Conservation (phyloP, 2,329 filamentous ascomycete genomes). For the Neofusicoccum umdonicola region DNA sequence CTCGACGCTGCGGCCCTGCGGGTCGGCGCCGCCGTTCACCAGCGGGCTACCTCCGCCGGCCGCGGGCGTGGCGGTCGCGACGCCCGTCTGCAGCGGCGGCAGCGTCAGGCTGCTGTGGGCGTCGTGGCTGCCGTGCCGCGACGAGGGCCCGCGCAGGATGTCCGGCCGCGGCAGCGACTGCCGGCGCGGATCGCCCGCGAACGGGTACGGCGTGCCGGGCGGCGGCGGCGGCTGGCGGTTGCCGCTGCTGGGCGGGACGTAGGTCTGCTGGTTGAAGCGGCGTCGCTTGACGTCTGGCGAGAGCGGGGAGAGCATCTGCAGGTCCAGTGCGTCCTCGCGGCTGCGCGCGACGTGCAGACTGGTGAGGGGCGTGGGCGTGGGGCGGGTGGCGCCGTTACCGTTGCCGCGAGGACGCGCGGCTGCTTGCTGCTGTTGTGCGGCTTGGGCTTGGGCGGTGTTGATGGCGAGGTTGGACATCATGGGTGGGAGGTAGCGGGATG, state of each 20-base stretch:
- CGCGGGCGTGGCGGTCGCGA: neutral
- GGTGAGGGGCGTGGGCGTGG: constrained; percentile 17
- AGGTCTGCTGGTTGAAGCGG: constrained; percentile 26
- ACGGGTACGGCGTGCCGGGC: constrained; percentile 55
- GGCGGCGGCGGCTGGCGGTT: constrained; percentile 47
- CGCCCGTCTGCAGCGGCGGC: constrained; percentile 51
- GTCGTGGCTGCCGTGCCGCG: constrained; percentile 37
- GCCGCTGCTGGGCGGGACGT: constrained; percentile 45
- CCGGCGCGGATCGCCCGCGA: constrained; percentile 29
- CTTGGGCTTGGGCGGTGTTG: constrained; percentile 32
- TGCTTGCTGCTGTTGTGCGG: neutral
- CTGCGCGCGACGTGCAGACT: constrained; percentile 27
- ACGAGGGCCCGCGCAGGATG: constrained; percentile 41
- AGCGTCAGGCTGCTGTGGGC: constrained; percentile 49
- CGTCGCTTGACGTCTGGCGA: constrained; percentile 37
- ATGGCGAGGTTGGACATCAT: constrained; percentile 43
- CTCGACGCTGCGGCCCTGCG: constrained; percentile 50
- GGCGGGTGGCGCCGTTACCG: neutral
- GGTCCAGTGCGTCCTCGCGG: constrained; percentile 4
- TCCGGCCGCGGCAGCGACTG: constrained; percentile 31
- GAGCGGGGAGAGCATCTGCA: constrained; percentile 21
- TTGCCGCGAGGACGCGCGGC: neutral
- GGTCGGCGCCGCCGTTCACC: neutral
- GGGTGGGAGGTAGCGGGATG: constrained; percentile 32
- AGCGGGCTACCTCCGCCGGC: neutral